These are phyloP conservation scores for Inosperma sp. DNA, from an alignment of 768 basidiomycete species.

Conservation along the genomic window DNA sequence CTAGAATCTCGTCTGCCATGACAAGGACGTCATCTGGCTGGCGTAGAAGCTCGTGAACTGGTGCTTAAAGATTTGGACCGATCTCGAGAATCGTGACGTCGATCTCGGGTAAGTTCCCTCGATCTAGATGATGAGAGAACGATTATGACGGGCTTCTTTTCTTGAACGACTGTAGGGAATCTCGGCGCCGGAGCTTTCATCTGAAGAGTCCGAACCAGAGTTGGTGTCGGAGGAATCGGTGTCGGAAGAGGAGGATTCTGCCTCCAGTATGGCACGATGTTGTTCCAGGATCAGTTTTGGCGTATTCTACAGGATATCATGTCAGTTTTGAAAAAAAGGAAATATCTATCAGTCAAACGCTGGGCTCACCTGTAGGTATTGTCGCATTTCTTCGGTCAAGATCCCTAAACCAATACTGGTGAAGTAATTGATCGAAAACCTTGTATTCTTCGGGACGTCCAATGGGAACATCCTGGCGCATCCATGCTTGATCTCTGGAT, in stretches of 20 bases:
- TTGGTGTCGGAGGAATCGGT: conserved; percentile 31
- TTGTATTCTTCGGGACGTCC: conserved; percentile 94
- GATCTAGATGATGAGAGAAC: conserved; percentile 16
- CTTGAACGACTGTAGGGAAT: conserved; percentile 17
- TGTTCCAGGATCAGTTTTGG: conserved; percentile 93
- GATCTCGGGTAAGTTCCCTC: conserved; percentile 10
- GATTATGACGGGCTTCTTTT: conserved; percentile 16
- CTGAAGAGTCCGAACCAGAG: conserved; percentile 31
- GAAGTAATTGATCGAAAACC: conserved; percentile 97
- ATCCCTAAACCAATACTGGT: conserved; percentile 89
- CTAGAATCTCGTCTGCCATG: conserved; percentile 6
- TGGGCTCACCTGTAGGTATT: conserved; percentile 86
- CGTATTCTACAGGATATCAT: conserved; percentile 69
- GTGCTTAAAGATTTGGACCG: conserved; percentile 10
- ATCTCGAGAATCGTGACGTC: conserved; percentile 19
- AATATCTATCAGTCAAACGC: too few relatives aligned
- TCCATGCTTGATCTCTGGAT: conserved; percentile 69
- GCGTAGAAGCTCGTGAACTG: conserved; percentile 18
- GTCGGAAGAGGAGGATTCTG: conserved; percentile 42
- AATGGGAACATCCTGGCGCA: conserved; percentile 90
- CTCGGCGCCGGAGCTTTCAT: conserved; percentile 17
- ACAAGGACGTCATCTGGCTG: conserved; percentile 17
- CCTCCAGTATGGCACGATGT: conserved; percentile 81
- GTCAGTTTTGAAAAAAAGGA: too few relatives aligned
- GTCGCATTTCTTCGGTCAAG: conserved; percentile 94